Base-by-base conservation (phyloP, 495 filamentous ascomycete species). In the Aspergillus biplanus region DNA sequence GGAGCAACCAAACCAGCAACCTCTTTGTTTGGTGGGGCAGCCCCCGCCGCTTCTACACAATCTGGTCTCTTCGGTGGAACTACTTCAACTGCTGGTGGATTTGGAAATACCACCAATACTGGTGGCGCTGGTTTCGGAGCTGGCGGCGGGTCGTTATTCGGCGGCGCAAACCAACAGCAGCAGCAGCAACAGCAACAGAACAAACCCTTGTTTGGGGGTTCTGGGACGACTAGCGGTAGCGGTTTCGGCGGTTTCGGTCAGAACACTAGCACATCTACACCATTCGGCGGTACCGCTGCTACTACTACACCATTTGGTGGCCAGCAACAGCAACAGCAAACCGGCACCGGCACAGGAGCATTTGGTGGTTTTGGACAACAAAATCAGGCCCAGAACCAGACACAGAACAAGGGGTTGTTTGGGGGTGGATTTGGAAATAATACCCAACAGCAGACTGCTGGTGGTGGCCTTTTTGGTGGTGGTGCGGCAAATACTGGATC, bases 361-460 rank as follows among this genome's bases (percentile, higher is more conserved):
- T 81, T 83, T 58, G 78, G 74, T 53, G 76, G 75, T 31, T 84
- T 85, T 52, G 82, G 82, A 16, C 74, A 76, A 52, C 76, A 81
- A 35, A 79, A 75, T 52, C 82, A 80, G 18, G 42, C 52, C 52
- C 69, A 78, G 47, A 67, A 66, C 39, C 80, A 83, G 64, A 72
- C 69, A 27, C 80, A 80, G 64, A 73, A 73, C 31, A 76, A 74
- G 33, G 68, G 73, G 7, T 44, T 80, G 8, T 81, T 82, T 54
- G 78, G 78, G 52, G 71, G 76, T 64, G 75, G 69, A 13, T 77
- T 82, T 37, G 74, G 75, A 34, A 47, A 69, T 8, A 74, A 68
- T 58, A 73, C 59, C 11, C 80, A 81, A 55, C 79, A 82, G 65
- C 74, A 75, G 47, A 46, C 62, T 15, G 67, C 68, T 18, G 70